Conservation (phyloP, 331 rosid species). For the Rosa hybrid region DNA sequence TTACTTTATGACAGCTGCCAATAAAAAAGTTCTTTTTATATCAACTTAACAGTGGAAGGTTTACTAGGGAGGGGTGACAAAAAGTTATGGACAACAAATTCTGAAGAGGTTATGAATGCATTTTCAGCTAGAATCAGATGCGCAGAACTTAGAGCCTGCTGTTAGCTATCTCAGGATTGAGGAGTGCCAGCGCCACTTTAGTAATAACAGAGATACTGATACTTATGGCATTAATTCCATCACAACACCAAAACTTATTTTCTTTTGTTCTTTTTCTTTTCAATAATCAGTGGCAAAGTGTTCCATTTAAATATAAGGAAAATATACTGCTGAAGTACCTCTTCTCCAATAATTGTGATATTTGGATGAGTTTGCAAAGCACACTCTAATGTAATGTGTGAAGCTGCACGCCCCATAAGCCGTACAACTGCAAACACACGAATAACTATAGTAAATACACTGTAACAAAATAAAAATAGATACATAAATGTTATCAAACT, state of each 20-base stretch:
- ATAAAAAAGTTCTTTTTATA: background rate
- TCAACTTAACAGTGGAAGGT: background rate
- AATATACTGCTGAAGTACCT: constrained; percentile 48
- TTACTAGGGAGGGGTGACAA: background rate
- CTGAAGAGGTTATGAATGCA: background rate
- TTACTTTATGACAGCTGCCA: background rate
- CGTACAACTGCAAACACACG: constrained; percentile 77
- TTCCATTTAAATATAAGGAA: background rate
- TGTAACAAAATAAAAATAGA: background rate
- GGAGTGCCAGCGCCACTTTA: background rate
- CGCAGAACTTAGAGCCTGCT: background rate
- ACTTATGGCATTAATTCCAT: background rate
- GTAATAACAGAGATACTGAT: background rate
- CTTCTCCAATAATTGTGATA: constrained; percentile 93
- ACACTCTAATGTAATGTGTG: constrained; percentile 96
- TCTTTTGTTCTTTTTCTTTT: background rate
- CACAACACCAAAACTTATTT: background rate
- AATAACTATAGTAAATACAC: background rate
- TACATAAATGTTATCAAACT: background rate
- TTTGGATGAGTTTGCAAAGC: constrained; percentile 98
- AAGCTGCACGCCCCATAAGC: constrained; percentile 99
- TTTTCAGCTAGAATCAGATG: background rate
- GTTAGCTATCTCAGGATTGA: background rate
- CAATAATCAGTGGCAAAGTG: background rate
- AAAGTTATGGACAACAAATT: background rate